phyloP scores from a whole-genome alignment of 2,329 filamentous ascomycete genomes.

The Sordariomycetes sp. region DNA sequence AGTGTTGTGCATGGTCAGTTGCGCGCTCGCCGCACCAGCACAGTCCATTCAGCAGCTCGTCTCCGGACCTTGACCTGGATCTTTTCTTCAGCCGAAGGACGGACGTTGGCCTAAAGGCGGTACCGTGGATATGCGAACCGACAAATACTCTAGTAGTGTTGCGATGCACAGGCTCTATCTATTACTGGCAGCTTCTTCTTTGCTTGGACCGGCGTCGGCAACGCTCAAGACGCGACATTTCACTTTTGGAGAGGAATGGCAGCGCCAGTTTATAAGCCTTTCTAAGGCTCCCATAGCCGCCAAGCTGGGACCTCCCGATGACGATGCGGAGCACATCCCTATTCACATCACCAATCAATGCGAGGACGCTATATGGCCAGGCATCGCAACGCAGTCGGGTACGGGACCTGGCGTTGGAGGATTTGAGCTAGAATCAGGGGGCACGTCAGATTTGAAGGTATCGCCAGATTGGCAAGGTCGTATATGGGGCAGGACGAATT shows the following conservation, averaged over 20 bases:
- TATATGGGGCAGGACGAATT: constrained; percentile 78
- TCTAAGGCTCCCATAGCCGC: background rate
- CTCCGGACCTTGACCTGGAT: too few species aligned
- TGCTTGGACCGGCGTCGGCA: too few species aligned
- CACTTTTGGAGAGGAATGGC: constrained; percentile 8
- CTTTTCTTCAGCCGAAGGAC: too few species aligned
- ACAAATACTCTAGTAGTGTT: too few species aligned
- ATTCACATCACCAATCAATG: constrained; percentile 67
- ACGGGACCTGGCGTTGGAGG: constrained; percentile 57
- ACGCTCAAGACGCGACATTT: background rate
- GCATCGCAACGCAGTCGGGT: constrained; percentile 63
- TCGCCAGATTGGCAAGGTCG: constrained; percentile 70
- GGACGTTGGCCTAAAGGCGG: too few species aligned
- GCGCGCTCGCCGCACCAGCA: too few species aligned
- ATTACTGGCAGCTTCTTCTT: too few species aligned
- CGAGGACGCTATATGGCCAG: constrained; percentile 64
- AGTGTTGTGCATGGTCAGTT: too few species aligned
- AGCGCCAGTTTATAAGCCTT: constrained; percentile 13
- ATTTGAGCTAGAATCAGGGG: constrained; percentile 54
- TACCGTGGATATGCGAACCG: too few species aligned
- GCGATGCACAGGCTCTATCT: too few species aligned
- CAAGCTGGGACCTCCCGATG: constrained; percentile 19
- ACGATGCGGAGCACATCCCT: constrained; percentile 36
- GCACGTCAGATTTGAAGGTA: constrained; percentile 53
- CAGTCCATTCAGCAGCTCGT: too few species aligned